Percentiles rank a stretch among this genome's conserved stretches.
phyloP scores from a whole-genome alignment of 106 monocot species.

The Alisma plantagoaquatica region DNA sequence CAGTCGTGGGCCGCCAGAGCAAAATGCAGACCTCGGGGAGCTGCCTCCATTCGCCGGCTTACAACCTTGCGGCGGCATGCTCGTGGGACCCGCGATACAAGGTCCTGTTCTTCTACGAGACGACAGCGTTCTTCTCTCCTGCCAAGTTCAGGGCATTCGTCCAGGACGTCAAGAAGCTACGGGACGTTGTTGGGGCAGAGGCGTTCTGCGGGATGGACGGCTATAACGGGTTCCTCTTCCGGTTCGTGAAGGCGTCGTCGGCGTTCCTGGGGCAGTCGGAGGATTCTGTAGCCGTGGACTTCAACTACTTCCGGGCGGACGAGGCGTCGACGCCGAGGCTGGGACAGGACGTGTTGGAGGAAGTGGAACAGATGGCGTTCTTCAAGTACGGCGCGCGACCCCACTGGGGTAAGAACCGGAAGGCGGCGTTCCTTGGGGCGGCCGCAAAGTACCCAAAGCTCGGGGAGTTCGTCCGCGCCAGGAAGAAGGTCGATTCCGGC shows the following conservation, averaged over 20 bases:
- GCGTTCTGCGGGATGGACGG: slow-evolving; percentile 57
- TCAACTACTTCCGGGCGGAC: slow-evolving; percentile 79
- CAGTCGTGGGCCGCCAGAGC: slow-evolving; percentile 54
- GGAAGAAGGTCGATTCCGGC: slow-evolving; percentile 28
- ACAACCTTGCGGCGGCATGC: slow-evolving; percentile 28
- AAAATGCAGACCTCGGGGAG: slow-evolving; percentile 85
- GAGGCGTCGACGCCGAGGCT: slow-evolving; percentile 45
- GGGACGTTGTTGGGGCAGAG: slow-evolving; percentile 33
- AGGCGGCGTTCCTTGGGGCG: slow-evolving; percentile 48
- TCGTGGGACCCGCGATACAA: slow-evolving; percentile 70
- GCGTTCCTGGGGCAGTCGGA: slow-evolving; percentile 66
- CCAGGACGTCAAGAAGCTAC: slow-evolving; percentile 50
- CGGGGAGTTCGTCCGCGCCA: slow-evolving; percentile 28
- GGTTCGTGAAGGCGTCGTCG: slow-evolving; percentile 52
- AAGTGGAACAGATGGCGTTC: slow-evolving; percentile 85
- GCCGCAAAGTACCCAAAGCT: slow-evolving; percentile 38
- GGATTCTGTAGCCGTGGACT: slow-evolving; percentile 65
- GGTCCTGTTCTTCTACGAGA: slow-evolving; percentile 72
- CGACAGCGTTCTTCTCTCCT: slow-evolving; percentile 55
- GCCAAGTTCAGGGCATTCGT: slow-evolving; percentile 51
- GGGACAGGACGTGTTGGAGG: slow-evolving; percentile 65
- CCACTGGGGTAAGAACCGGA: slow-evolving; percentile 75
- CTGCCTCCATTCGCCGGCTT: slow-evolving; percentile 33
- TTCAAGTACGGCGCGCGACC: slow-evolving; percentile 56
- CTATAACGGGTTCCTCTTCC: slow-evolving; percentile 68